Evolutionary conservation across 352 stramenopile genomes (phyloP), one percentile per base, ranked within the genome.

Genomic region (Globisporangium alternatum): DNA sequence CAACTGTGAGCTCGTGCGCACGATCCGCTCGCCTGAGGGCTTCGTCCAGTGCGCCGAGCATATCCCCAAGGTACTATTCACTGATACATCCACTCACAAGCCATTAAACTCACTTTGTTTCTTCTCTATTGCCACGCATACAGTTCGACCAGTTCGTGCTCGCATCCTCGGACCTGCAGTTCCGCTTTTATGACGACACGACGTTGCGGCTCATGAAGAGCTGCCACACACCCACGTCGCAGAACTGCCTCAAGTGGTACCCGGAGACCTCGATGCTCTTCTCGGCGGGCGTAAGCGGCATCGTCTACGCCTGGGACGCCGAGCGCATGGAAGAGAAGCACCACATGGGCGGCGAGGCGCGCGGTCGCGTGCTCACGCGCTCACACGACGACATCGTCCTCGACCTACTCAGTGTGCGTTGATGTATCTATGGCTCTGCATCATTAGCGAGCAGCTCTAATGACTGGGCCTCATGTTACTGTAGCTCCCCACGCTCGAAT

Each of bases 301-400:
- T 91, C 35, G 78, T 96, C 28, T 91, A 93, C 64, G 86, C 86
- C 15, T 97, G 89, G 88, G 87, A 97, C 39, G 76, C 77, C 47
- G 81, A 93, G 39, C 73, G 70, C 33, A 95, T 93, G 87, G 83
- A 95, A 69, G 86, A 96, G 72, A 81, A 77, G 44, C 76, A 94
- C 53, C 76, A 89, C 75, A 93, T 96, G 85, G 76, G 86, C 43
- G 84, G 86, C 53, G 79, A 90, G 17, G 70, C 74, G 31, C 66
- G 77, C 55, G 75, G 73, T 43, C 68, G 71, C 52, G 63, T 93
- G 9, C 77, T 93, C 44, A 81, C 74, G 52, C 83, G 86, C 31
- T 91, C 78, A n/a, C 89, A 97, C 60, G 86, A 91, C 56, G 85
- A 95, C 69, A 96, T 95, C 57, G 85, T 97, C 7, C 76, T 96